These are phyloP conservation scores for Chrysoporthe austroafricana DNA, from an alignment of 2,329 filamentous ascomycete species.

Conservation along the genomic window DNA sequence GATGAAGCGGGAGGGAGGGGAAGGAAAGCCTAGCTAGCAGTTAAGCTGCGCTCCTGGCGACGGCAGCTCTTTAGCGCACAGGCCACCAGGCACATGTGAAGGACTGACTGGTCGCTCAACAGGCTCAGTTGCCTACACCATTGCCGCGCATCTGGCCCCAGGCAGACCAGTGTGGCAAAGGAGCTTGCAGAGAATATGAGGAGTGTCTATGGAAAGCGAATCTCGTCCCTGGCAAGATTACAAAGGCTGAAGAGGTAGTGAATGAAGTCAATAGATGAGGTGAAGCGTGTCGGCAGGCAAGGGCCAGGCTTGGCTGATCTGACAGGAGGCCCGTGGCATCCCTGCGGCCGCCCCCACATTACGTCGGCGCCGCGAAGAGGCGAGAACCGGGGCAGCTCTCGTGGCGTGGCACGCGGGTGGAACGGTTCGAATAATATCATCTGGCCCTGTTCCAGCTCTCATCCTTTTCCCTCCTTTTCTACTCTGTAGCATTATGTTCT, in stretches of 20 bases:
- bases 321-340: not conserved
- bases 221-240: not conserved
- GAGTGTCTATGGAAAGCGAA: not conserved
- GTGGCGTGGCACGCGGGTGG: conserved; percentile 6
- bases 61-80: conserved; percentile 5
- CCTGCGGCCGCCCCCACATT: conserved; percentile 1
- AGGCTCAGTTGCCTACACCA: not conserved
- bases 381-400: conserved; percentile 7
- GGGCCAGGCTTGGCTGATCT: not conserved
- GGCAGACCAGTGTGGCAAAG: not conserved
- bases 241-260: not conserved
- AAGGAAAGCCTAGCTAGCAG: not conserved
- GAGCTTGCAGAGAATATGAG: not conserved
- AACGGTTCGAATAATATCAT: conserved; percentile 21
- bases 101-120: too few relatives aligned
- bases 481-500: not conserved
- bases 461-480: not conserved
- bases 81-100: not conserved
- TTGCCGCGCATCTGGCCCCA: not conserved
- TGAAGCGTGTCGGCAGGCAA: conserved; percentile 2
- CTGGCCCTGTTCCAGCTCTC: conserved; percentile 9
- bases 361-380: conserved; percentile 10
- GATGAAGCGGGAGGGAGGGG: not conserved
- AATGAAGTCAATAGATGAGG: not conserved
- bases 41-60: not conserved